Percentiles rank a stretch among this genome's conserved stretches.
Evolutionary conservation across 228 moss, liverwort and hornwort genomes (phyloP).

Genomic region (Sphagnum fallax): DNA sequence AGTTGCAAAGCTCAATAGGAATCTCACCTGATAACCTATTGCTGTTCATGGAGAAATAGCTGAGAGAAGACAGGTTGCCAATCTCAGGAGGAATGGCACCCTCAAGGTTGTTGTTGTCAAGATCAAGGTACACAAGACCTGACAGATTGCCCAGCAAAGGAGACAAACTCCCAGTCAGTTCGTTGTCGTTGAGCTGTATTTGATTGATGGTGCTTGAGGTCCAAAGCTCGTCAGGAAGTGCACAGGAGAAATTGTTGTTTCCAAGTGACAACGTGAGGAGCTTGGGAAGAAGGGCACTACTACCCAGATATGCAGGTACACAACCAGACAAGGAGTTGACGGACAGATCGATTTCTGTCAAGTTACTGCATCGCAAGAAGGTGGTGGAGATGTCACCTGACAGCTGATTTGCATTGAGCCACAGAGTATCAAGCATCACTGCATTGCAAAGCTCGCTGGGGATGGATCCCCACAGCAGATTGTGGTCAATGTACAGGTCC

Average conservation of each 20-base stretch:
- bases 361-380: conserved; percentile 11
- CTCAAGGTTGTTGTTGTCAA: conserved; percentile 32
- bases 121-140: conserved; percentile 25
- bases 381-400: conserved; percentile 24
- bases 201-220: conserved; percentile 27
- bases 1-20: conserved; percentile 37
- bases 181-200: conserved; percentile 23
- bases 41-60: conserved; percentile 22
- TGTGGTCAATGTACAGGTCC: conserved; percentile 35
- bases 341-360: conserved; percentile 28
- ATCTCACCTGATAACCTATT: conserved; percentile 42
- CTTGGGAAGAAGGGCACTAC: conserved; percentile 10
- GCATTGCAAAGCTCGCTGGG: conserved; percentile 39
- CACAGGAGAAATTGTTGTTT: conserved; percentile 30
- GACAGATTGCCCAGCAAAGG: conserved; percentile 27
- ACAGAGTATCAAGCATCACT: conserved; percentile 26
- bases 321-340: conserved; percentile 36
- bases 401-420: conserved; percentile 37
- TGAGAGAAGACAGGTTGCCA: conserved; percentile 26
- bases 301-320: conserved; percentile 26
- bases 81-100: conserved; percentile 34
- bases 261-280: conserved; percentile 34
- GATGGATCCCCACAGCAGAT: conserved; percentile 39
- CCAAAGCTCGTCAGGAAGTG: conserved; percentile 29
- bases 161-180: conserved; percentile 28